Evolutionary conservation across 1,284 basidiomycete species (phyloP).

Genomic region (Afroboletus lepidellus): DNA sequence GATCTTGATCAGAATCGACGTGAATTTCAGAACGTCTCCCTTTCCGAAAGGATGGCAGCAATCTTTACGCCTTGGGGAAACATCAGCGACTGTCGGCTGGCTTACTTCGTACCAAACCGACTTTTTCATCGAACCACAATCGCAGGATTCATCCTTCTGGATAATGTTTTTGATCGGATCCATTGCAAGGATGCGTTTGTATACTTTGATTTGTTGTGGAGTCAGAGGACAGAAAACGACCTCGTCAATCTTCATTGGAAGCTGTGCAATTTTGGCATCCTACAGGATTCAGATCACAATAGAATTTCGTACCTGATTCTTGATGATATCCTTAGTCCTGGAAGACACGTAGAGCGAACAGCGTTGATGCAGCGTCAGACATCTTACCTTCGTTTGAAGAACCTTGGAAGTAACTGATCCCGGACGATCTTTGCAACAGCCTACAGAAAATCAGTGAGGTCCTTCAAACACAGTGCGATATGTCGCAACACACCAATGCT

Average conservation of each 20-base stretch:
- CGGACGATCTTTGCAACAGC: slow-evolving; percentile 58
- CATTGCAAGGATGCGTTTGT: slow-evolving; percentile 65
- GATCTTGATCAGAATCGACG: slow-evolving; percentile 77
- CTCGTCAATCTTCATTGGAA: slow-evolving; percentile 80
- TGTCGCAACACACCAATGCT: slow-evolving; percentile 45
- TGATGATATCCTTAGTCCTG: slow-evolving; percentile 82
- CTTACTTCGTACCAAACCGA: slow-evolving; percentile 31
- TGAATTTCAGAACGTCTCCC: slow-evolving; percentile 69
- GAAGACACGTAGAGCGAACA: slow-evolving; percentile 1
- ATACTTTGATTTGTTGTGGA: slow-evolving; percentile 61
- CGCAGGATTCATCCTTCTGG: slow-evolving; percentile 65
- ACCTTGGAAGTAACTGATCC: slow-evolving; percentile 66
- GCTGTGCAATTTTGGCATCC: slow-evolving; percentile 38
- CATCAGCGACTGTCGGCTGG: slow-evolving; percentile 1
- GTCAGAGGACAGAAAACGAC: slow-evolving; percentile 90
- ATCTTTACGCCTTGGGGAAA: slow-evolving; percentile 49
- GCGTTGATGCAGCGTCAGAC: background rate
- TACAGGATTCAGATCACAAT: background rate
- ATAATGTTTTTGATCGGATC: slow-evolving; percentile 65
- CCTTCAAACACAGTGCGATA: background rate
- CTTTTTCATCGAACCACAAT: slow-evolving; percentile 62
- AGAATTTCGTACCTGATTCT: slow-evolving; percentile 49
- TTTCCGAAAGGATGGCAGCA: slow-evolving; percentile 65
- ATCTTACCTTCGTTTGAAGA: slow-evolving; percentile 73
- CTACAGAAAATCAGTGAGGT: slow-evolving; percentile 30